A percentile compares a stretch with the other conserved stretches of the same genome.
Evolutionary conservation across 2,329 filamentous ascomycete genomes (phyloP).

Genomic region (Fusarium foetens): DNA sequence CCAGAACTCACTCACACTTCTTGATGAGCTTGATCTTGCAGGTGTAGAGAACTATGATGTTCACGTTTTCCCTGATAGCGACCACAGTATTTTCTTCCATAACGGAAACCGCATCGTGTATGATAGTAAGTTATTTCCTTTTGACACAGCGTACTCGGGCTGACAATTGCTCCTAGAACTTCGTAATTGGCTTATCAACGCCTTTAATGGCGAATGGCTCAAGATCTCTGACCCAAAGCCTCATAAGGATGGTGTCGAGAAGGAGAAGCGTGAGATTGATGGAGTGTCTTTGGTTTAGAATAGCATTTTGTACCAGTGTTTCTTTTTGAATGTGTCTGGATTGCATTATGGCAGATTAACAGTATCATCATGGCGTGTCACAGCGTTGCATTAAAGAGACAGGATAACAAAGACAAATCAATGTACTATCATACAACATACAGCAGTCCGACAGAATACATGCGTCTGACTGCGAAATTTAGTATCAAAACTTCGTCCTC

Average conservation of each 20-base stretch:
- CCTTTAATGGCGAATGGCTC: conserved; percentile 97
- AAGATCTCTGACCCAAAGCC: conserved; percentile 64
- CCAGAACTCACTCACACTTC: conserved; percentile 88
- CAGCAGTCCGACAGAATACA: conserved; percentile 29
- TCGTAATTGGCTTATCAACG: conserved; percentile 92
- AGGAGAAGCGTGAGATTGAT: conserved; percentile 32
- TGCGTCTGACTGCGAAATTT: conserved; percentile 31
- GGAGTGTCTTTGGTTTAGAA: conserved; percentile 1
- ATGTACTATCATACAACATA: conserved; percentile 50
- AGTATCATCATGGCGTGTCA: conserved; percentile 16
- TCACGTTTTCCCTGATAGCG: conserved; percentile 94
- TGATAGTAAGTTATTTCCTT: conserved; percentile 74
- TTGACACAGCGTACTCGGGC: neutral
- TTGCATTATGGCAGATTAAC: neutral
- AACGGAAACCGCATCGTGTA: conserved; percentile 92
- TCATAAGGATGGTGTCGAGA: conserved; percentile 44
- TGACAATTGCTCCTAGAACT: conserved; percentile 64
- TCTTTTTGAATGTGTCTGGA: no score
- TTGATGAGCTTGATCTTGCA: conserved; percentile 86
- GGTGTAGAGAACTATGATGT: conserved; percentile 94
- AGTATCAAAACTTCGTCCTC: conserved; percentile 42
- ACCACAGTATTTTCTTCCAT: conserved; percentile 95
- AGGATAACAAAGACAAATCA: conserved; percentile 38
- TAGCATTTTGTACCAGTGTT: neutral
- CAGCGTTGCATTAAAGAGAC: conserved; percentile 2